phyloP scores from a whole-genome alignment of 306 rosid species.

The Citrullus mucosospermus region DNA sequence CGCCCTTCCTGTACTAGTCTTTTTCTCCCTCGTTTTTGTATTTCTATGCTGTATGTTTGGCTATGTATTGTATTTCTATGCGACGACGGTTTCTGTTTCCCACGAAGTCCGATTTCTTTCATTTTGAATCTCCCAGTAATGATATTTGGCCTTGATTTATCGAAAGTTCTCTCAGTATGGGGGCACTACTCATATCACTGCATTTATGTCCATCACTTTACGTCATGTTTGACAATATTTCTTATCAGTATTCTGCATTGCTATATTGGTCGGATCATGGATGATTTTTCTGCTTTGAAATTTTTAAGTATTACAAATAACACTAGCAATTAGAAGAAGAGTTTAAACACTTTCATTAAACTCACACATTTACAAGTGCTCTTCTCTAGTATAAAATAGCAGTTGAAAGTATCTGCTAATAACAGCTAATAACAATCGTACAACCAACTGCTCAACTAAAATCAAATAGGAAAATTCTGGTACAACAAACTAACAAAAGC shows the following conservation, averaged over 20 bases:
- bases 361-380: no score
- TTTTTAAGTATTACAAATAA: no score
- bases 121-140: background rate
- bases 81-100: no score
- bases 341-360: no score
- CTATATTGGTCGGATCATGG: background rate
- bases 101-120: background rate
- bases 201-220: background rate
- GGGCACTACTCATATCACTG: background rate
- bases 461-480: no score
- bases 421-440: no score
- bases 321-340: no score
- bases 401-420: no score
- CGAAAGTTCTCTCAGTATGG: background rate
- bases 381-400: no score
- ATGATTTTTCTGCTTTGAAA: background rate
- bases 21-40: background rate
- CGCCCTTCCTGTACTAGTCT: conserved; percentile 46
- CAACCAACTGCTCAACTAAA: no score
- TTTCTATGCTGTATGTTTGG: background rate
- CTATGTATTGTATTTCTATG: background rate
- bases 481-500: no score
- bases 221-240: background rate
- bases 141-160: background rate
- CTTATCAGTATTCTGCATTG: background rate